Evolutionary conservation across 2,329 filamentous ascomycete species (phyloP), one percentile per base, ranked within the genome.

Genomic region (Penicillium sp.): DNA sequence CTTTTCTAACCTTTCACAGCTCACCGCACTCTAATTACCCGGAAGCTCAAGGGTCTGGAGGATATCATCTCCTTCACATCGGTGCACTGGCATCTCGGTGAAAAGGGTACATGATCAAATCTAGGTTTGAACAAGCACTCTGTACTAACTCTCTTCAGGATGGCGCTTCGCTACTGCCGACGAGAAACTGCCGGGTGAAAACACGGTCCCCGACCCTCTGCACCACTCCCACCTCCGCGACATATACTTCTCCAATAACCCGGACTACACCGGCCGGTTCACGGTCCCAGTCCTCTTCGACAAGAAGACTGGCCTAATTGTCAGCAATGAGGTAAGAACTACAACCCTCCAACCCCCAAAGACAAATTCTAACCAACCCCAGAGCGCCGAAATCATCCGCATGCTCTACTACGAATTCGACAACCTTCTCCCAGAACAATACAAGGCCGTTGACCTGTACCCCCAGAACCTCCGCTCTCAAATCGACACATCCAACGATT

Each of bases 71-170:
- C 81, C 5, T 78, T 82, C 52, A 93, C 89, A 0, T 83, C 82
- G n/a, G 91, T 96, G 46, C 91, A 96, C 72, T 97, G 91, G 92
- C 86, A 95, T 63, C 83, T 97, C 75, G 83, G 61, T 53, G 84
- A 75, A 65, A 82, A 75, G 73, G 84, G 82, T 80, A 69, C 3
- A 5, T 27, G n/a, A 4, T 15, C 4, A 12, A n/a, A 20, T n/a
- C 12, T 13, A 25, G 7, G 2, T 42, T 18, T 4, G 5, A 1
- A 27, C 1, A 13, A 6, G 3, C 13, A 15, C 12, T 42, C 5
- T 13, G 28, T 6, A 23, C 41, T 39, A 57, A 27, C 20, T 18
- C 15, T 9, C 0, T 24, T 31, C 55, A 83, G 84, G 90, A 54
- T 96, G 91, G 91, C 86, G 88, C 44, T 96, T 96, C 69, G 81